Evolutionary conservation across 805 yeast species (phyloP).

Genomic region (Candida maesae): DNA sequence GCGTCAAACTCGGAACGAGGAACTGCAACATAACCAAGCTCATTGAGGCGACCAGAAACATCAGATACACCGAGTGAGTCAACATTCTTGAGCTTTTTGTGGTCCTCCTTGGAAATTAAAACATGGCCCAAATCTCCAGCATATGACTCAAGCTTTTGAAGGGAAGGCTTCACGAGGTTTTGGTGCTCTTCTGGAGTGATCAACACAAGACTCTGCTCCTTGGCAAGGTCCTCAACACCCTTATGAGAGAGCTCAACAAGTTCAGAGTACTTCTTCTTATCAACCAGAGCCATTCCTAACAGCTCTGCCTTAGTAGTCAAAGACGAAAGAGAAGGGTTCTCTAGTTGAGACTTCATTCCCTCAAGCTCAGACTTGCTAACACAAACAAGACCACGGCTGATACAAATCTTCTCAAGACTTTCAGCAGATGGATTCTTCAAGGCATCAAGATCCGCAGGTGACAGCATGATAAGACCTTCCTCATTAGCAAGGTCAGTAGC

Average conservation of each 20-base stretch:
- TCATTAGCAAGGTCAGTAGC: conserved; percentile 23
- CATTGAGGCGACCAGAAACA: neutral
- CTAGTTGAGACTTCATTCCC: conserved; percentile 4
- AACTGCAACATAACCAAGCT: conserved; percentile 21
- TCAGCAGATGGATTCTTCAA: conserved; percentile 18
- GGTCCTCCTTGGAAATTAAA: neutral
- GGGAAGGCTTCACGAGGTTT: conserved; percentile 13
- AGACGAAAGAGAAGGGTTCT: conserved; percentile 13
- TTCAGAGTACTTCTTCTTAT: conserved; percentile 11
- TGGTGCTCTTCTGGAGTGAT: conserved; percentile 12
- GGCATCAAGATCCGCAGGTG: conserved; percentile 16
- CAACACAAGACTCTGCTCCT: conserved; percentile 24
- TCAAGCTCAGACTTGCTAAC: conserved; percentile 7
- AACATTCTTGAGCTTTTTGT: conserved; percentile 12
- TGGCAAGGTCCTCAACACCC: conserved; percentile 23
- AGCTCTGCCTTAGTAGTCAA: conserved; percentile 13
- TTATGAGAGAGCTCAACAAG: conserved; percentile 19
- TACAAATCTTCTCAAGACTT: conserved; percentile 4
- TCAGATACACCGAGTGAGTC: conserved; percentile 1
- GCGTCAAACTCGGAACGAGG: conserved; percentile 1
- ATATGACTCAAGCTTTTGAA: conserved; percentile 9
- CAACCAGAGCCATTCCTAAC: conserved; percentile 13
- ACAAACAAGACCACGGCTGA: conserved; percentile 12
- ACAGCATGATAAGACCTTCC: conserved; percentile 12
- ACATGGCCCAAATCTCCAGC: conserved; percentile 9